Percentiles rank a stretch among this genome's conserved stretches.
Evolutionary conservation across 2,329 filamentous ascomycete species (phyloP).

Genomic region (Ceratocystis huliohia): DNA sequence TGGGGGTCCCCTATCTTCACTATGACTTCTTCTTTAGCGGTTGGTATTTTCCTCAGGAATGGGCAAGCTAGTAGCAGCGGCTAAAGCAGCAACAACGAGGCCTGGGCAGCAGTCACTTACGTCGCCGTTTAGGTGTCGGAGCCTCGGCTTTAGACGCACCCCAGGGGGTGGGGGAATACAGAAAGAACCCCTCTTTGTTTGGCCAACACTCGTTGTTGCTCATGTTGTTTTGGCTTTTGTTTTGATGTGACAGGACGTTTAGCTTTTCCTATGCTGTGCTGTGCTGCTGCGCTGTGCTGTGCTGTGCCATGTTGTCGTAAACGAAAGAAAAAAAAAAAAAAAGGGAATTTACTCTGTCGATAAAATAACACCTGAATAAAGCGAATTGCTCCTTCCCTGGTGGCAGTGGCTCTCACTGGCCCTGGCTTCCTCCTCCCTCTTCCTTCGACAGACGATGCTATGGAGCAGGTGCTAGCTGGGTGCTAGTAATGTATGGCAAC

Average conservation of each 20-base stretch:
- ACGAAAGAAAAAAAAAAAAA: neutral
- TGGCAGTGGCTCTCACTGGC: constrained; percentile 9
- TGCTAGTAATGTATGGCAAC: neutral
- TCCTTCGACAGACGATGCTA: constrained; percentile 2
- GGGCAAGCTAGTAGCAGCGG: neutral
- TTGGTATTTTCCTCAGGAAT: neutral
- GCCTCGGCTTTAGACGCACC: neutral
- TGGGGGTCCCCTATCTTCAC: neutral
- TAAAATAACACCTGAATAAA: constrained; percentile 1
- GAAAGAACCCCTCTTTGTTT: neutral
- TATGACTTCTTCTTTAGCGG: neutral
- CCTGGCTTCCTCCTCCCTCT: constrained; percentile 8
- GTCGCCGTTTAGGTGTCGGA: neutral
- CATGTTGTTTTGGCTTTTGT: neutral
- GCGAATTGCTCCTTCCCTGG: constrained; percentile 7
- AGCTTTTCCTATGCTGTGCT: neutral
- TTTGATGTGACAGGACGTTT: constrained; percentile 1
- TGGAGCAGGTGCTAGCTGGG: neutral
- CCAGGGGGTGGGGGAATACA: neutral
- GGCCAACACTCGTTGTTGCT: neutral
- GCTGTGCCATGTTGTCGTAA: neutral
- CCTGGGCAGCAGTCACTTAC: neutral
- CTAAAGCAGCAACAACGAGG: neutral
- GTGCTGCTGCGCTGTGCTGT: too few species aligned
- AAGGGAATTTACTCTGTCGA: neutral